A percentile compares a stretch with the other conserved stretches of the same genome.
Evolutionary conservation across 2,329 filamentous ascomycete species (phyloP).

Genomic region (Thelonectria discophora): DNA sequence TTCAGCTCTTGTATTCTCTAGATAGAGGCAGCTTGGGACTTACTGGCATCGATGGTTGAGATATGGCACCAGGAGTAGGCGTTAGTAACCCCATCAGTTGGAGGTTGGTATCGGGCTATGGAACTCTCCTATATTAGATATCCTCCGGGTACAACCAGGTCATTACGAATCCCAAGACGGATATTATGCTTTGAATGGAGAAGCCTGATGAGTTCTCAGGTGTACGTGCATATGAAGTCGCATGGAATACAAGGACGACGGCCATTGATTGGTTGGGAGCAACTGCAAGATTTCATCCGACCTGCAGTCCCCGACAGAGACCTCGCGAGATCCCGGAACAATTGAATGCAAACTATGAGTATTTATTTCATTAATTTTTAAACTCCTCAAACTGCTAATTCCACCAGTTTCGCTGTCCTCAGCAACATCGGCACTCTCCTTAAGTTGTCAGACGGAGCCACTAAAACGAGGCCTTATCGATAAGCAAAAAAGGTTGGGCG

Average conservation of each 20-base stretch:
- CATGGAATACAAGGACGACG: not conserved
- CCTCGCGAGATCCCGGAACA: slow-evolving; percentile 7
- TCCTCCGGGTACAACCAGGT: slow-evolving; percentile 23
- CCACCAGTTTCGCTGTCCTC: not conserved
- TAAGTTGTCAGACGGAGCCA: slow-evolving; percentile 11
- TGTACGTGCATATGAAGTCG: too few relatives aligned
- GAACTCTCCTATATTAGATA: slow-evolving; percentile 28
- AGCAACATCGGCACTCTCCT: not conserved
- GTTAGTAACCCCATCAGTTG: slow-evolving; percentile 20
- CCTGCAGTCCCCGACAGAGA: not conserved
- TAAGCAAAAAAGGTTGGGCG: slow-evolving; percentile 41
- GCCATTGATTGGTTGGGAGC: not conserved
- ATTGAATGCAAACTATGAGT: not conserved
- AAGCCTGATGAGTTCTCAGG: not conserved
- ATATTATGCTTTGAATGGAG: not conserved
- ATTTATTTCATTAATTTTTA: not conserved
- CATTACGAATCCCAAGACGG: not conserved
- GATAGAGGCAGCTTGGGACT: slow-evolving; percentile 13
- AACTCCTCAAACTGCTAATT: not conserved
- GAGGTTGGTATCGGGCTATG: slow-evolving; percentile 23
- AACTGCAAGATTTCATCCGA: slow-evolving; percentile 3
- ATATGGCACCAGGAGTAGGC: slow-evolving; percentile 21
- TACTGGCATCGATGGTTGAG: slow-evolving; percentile 19
- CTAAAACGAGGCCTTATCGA: slow-evolving; percentile 40
- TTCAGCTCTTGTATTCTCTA: slow-evolving; percentile 18